Conservation (phyloP, 257 asterid species). For the Nicotiana noctiflora region DNA sequence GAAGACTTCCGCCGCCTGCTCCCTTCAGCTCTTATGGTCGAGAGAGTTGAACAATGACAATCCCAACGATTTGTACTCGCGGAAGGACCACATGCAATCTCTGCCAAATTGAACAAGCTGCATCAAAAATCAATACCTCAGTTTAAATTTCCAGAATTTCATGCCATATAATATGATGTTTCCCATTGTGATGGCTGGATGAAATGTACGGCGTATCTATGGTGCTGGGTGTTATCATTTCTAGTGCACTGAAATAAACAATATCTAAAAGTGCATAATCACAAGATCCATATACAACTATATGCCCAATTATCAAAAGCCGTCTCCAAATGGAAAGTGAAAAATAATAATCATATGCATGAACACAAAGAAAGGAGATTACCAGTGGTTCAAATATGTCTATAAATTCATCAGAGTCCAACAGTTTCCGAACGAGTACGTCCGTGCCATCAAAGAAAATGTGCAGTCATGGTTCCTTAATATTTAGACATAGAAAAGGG, state of each 20-base stretch:
- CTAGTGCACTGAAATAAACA: neutral
- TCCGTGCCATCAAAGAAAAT: neutral
- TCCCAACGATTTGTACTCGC: constrained; percentile 10
- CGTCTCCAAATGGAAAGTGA: neutral
- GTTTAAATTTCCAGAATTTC: constrained; percentile 22
- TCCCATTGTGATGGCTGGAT: neutral
- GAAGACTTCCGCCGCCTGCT: constrained; percentile 18
- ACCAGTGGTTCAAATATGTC: neutral
- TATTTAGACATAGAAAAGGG: neutral
- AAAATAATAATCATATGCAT: neutral
- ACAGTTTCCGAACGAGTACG: neutral
- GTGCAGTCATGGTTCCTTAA: neutral
- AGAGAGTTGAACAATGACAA: constrained; percentile 9
- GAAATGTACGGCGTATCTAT: neutral
- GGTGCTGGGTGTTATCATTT: neutral
- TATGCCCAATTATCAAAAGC: neutral
- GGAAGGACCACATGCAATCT: constrained; percentile 31
- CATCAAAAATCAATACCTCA: constrained; percentile 69
- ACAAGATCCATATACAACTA: neutral
- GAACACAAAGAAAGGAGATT: neutral
- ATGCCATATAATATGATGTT: neutral
- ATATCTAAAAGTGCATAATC: neutral
- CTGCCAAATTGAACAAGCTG: constrained; percentile 97
- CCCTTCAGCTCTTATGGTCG: constrained; percentile 38
- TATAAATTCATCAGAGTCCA: neutral